Percentiles rank a stretch among this genome's conserved stretches.
Evolutionary conservation across 371 early-diverging fungal species (phyloP).

Genomic region (Rhizopus microsporus): DNA sequence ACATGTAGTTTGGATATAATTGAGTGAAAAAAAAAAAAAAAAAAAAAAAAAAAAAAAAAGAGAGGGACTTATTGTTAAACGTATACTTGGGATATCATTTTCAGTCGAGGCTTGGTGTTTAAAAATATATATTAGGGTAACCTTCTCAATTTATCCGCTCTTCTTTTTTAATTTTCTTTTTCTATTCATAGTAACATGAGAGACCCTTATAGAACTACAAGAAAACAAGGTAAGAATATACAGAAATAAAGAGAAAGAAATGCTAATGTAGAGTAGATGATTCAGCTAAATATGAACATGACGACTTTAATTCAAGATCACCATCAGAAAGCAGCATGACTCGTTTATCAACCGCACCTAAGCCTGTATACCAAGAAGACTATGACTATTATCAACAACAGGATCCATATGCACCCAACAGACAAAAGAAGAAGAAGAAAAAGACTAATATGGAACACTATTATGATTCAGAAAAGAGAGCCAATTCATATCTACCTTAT

Average conservation of each 20-base stretch:
- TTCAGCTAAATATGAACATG: constrained; percentile 4
- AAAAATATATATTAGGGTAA: background rate
- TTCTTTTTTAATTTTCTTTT: constrained; percentile 12
- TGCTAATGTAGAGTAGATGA: background rate
- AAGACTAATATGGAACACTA: constrained; percentile 12
- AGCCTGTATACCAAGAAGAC: constrained; percentile 11
- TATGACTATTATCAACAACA: constrained; percentile 22
- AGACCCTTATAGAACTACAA: constrained; percentile 40
- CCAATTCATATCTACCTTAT: constrained; percentile 49
- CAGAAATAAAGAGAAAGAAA: background rate
- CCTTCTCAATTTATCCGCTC: background rate
- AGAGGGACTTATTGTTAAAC: no score
- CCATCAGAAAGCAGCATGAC: constrained; percentile 46
- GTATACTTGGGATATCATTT: no score
- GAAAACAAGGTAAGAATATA: constrained; percentile 40
- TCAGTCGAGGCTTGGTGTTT: no score
- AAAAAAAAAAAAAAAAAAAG: no score
- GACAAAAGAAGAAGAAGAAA: constrained; percentile 17
- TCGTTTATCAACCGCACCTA: constrained; percentile 19
- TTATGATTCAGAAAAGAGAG: constrained; percentile 23
- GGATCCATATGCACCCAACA: constrained; percentile 44
- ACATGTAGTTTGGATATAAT: no score
- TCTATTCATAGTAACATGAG: constrained; percentile 9
- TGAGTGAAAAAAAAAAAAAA: no score
- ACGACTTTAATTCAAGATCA: constrained; percentile 36